Conservation (phyloP, 2,329 filamentous ascomycete genomes). For the Talaromyces sp. region DNA sequence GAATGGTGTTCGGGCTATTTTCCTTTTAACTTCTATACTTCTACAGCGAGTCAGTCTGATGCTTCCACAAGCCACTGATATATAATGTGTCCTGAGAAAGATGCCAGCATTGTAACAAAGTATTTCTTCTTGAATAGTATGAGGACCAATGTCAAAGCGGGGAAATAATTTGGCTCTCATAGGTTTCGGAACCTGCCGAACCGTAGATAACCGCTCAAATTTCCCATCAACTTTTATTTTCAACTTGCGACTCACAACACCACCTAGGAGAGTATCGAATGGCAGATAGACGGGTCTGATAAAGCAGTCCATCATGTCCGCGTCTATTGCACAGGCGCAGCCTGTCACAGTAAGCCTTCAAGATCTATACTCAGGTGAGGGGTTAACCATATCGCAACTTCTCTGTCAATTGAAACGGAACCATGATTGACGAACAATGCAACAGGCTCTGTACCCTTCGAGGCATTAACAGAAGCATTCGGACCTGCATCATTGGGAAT, state of each 20-base stretch:
- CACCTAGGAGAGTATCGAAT: background rate
- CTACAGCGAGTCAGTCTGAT: background rate
- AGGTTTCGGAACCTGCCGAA: constrained; percentile 7
- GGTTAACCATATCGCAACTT: background rate
- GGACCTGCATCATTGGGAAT: constrained; percentile 88
- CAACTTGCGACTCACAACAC: background rate
- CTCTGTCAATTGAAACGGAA: background rate
- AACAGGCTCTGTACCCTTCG: constrained; percentile 41
- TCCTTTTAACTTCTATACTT: too few relatives aligned
- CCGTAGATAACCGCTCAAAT: constrained; percentile 13
- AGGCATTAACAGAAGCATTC: constrained; percentile 63
- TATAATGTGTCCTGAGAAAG: background rate
- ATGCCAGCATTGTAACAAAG: background rate
- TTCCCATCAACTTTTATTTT: background rate
- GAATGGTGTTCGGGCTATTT: background rate
- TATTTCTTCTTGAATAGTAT: background rate
- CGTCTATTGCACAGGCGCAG: constrained; percentile 28
- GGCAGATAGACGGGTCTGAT: too few relatives aligned
- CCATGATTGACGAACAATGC: background rate
- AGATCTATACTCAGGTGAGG: constrained; percentile 47
- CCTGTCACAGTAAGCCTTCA: constrained; percentile 49
- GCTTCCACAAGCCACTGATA: background rate
- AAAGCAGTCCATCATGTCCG: background rate
- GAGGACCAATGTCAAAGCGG: background rate
- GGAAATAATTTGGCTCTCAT: background rate